Conservation (phyloP, 2,329 filamentous ascomycete species). For the Chaetomium sp. region DNA sequence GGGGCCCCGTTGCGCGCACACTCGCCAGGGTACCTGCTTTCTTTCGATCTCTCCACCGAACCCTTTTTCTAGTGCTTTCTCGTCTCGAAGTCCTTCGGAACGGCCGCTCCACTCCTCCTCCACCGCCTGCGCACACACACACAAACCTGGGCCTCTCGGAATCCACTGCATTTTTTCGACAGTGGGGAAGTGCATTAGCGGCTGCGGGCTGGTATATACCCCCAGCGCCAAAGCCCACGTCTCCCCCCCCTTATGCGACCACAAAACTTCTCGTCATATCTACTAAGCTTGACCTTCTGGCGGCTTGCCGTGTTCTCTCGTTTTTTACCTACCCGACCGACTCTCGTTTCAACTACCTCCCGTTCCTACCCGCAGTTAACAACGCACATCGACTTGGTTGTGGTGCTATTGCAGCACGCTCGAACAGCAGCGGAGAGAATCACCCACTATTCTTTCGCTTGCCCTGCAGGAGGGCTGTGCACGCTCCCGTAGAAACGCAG, state of each 20-base stretch:
- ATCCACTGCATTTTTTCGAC: conserved; percentile 9
- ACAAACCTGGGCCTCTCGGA: not conserved
- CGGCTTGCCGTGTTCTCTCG: conserved; percentile 15
- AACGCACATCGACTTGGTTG: no score
- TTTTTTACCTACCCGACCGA: conserved; percentile 13
- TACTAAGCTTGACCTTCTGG: not conserved
- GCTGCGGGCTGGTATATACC: conserved; percentile 18
- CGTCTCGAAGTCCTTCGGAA: not conserved
- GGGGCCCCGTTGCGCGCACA: not conserved
- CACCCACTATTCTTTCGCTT: not conserved
- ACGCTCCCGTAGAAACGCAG: not conserved
- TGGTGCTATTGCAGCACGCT: not conserved
- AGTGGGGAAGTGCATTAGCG: conserved; percentile 16
- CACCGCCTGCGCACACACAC: conserved; percentile 5
- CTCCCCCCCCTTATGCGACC: not conserved
- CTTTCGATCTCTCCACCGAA: not conserved
- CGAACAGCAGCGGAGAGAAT: not conserved
- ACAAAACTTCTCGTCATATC: not conserved
- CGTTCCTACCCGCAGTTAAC: no score
- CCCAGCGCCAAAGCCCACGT: conserved; percentile 6
- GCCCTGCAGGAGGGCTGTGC: conserved; percentile 2
- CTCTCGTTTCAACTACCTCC: not conserved
- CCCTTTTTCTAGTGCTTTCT: not conserved
- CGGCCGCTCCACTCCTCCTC: conserved; percentile 3
- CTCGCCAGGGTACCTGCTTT: conserved; percentile 8